Evolutionary conservation across 2,329 filamentous ascomycete species (phyloP), one percentile per base, ranked within the genome.

Genomic region (Beauveria sp.): DNA sequence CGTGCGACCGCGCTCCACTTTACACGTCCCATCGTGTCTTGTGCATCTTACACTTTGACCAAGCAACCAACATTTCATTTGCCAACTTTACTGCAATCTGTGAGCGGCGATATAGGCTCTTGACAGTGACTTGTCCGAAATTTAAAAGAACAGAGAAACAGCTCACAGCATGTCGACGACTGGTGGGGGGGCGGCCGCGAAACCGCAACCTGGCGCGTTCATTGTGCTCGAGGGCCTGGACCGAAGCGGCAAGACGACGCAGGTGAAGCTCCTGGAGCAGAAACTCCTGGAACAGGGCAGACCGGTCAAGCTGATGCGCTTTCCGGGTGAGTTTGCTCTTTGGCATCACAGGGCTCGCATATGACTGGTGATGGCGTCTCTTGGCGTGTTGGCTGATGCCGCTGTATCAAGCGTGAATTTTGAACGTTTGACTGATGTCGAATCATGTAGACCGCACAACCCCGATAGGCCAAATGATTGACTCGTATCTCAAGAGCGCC

Each of bases 171-270:
- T 52, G 50, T 52, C 50, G 20, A 18, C 38, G 20, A 7, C 38
- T 10, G 38, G 10, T 5, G 38, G 34, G 12, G 14, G 18, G 10
- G 10, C 28, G 3, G 20, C 50, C 50, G 50, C 12, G 50, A 40
- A 40, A 20, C 50, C 30, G n/a, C 50, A 43, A 26, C 81, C 88
- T 52, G 92, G 92, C 52, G 85, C 87, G 14, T 83, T 97, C 38
- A 84, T 96, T 58, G 89, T 93, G 5, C 85, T 96, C 61, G 93
- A 97, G 77, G 93, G 93, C 2, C 80, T 97, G 64, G 93, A 97
- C 70, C 86, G 91, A 65, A 91, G 92, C 49, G 93, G 93, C 61
- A 97, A 97, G 81, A 93, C 91, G 24, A 96, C 92, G 40, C 93
- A 96, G 81, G 93, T 91, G 67, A 82, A 87, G 68, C 76, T 86